Evolutionary conservation across 1,139 yeast genomes (phyloP), one percentile per base, ranked within the genome.

Genomic region (Arxiozyma bovina): DNA sequence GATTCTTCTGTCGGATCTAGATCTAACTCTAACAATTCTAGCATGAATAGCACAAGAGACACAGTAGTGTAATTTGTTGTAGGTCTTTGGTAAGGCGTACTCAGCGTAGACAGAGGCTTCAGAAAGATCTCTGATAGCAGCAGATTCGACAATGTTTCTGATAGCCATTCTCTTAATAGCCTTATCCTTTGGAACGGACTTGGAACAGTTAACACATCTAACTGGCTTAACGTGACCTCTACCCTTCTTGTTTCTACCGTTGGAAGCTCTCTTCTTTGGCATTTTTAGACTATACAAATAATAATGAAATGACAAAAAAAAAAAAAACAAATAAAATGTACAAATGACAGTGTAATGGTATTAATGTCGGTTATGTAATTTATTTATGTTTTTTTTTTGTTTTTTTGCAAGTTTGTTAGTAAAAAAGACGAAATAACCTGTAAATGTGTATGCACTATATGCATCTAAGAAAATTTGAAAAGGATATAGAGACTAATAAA

Each of bases 251-350:
- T 94, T 93, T 86, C 99, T 93, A 85, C 99, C 99, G 97, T 90
- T 90, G 94, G 97, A 89, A 80, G 98, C 90, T 90, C 99, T 93
- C 98, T 93, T 93, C 90, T 93, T 93, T 81, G 99, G 97, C 99
- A 93, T 93, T 73, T 80, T 82, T 44, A 45, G 25, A 46, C 49
- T 46, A 11, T 18, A 45, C 5, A 18, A 45, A 45, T 27, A 45
- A 27, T 30, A 20, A 30, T 20, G 27, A 27, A 45, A 45, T 27
- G 27, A 45, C 8, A 23, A 21, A 11, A 20, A 44, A 18, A 25
- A 11, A 12, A 44, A 23, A 4, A 30, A 38, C 46, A 20, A 44
- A 49, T 22, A 20, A 46, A 45, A 40, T 3, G 3, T 5, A 30
- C 15, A 30, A 30, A 5, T 30, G 15, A 34, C 3, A 34, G 12